A percentile compares a stretch with the other conserved stretches of the same genome.
Conservation (phyloP, 768 basidiomycete genomes). For the Lactarius vividus region DNA sequence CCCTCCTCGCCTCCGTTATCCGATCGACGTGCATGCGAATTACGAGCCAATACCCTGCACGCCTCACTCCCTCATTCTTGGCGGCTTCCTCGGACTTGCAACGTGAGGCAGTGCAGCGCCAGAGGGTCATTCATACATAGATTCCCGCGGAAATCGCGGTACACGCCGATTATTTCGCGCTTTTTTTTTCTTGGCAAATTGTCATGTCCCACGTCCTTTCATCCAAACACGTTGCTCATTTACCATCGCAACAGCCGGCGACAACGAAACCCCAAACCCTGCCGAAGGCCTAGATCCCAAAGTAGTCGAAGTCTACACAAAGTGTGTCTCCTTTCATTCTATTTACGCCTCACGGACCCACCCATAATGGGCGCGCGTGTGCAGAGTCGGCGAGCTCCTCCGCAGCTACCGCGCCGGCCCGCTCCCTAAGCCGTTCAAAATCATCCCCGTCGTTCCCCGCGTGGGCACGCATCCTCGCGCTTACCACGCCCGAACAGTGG, state of each 20-base stretch:
- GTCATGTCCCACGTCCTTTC: not conserved
- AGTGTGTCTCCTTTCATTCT: slow-evolving; percentile 49
- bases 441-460: slow-evolving; percentile 90
- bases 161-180: not conserved
- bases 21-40: not conserved
- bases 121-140: not conserved
- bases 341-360: not conserved
- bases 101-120: not conserved
- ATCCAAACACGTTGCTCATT: slow-evolving; percentile 3
- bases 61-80: not conserved
- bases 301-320: slow-evolving; percentile 89
- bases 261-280: slow-evolving; percentile 57
- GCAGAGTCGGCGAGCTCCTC: slow-evolving; percentile 81
- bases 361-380: not conserved
- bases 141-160: not conserved
- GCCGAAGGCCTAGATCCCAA: slow-evolving; percentile 87
- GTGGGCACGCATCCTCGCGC: slow-evolving; percentile 93
- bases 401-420: slow-evolving; percentile 90
- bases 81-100: not conserved
- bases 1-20: not conserved
- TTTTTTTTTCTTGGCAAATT: not conserved
- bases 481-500: slow-evolving; percentile 92
- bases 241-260: slow-evolving; percentile 46
- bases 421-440: slow-evolving; percentile 96
- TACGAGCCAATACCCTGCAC: too few species aligned